Evolutionary conservation across 805 yeast species (phyloP).

Genomic region (Tetrapisispora phaffii): DNA sequence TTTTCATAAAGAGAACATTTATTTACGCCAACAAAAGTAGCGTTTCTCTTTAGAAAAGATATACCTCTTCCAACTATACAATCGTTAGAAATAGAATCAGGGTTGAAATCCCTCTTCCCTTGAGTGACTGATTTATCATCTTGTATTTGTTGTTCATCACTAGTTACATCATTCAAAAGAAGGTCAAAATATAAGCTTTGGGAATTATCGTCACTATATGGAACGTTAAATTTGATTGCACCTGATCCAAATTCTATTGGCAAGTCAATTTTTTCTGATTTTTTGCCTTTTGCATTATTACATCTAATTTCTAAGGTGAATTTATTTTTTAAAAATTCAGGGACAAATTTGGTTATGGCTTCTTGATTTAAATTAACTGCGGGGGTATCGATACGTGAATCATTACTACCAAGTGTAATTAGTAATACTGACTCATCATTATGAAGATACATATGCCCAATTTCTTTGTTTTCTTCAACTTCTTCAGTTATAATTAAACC

Average conservation of each 20-base stretch:
- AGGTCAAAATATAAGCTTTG: conserved; percentile 68
- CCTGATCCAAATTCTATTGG: conserved; percentile 71
- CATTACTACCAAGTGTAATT: conserved; percentile 80
- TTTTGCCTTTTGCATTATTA: conserved; percentile 34
- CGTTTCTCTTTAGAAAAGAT: conserved; percentile 52
- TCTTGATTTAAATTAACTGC: conserved; percentile 64
- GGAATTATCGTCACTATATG: conserved; percentile 39
- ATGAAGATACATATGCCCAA: conserved; percentile 71
- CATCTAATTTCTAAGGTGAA: conserved; percentile 56
- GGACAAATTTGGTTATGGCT: conserved; percentile 64
- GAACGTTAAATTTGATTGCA: conserved; percentile 64
- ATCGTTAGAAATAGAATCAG: not conserved
- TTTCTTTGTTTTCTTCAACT: conserved; percentile 58
- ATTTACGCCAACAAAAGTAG: conserved; percentile 58
- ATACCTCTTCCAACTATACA: conserved; percentile 60
- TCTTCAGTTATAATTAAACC: not conserved
- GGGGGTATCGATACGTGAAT: conserved; percentile 45
- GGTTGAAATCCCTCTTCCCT: not conserved
- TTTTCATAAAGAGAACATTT: conserved; percentile 57
- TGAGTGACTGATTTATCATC: not conserved
- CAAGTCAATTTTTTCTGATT: conserved; percentile 59
- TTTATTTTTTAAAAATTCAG: conserved; percentile 85
- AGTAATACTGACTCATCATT: conserved; percentile 60
- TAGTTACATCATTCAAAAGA: conserved; percentile 72
- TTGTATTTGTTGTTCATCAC: conserved; percentile 11